Evolutionary conservation across 805 yeast species (phyloP).

Genomic region (Yarrowia sp.): DNA sequence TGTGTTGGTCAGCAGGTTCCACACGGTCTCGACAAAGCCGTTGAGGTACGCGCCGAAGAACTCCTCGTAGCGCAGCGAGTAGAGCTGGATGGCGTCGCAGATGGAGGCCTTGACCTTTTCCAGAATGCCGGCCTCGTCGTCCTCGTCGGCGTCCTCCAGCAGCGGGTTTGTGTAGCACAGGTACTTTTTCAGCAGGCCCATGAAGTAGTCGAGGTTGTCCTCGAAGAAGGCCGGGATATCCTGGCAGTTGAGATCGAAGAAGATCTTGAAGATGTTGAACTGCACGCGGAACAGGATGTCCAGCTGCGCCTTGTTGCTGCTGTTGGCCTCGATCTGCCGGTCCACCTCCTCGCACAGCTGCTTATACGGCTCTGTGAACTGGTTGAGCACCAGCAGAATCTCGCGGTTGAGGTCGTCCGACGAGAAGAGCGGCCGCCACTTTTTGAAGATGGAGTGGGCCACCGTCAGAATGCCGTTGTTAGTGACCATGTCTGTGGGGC

Average conservation of each 20-base stretch:
- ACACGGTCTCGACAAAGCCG: slow-evolving; percentile 74
- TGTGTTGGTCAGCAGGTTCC: slow-evolving; percentile 68
- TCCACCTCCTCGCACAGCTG: slow-evolving; percentile 68
- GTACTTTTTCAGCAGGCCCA: slow-evolving; percentile 81
- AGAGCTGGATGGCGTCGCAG: slow-evolving; percentile 79
- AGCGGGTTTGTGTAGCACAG: slow-evolving; percentile 57
- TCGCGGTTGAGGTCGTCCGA: slow-evolving; percentile 87
- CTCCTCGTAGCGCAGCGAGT: slow-evolving; percentile 88
- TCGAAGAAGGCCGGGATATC: slow-evolving; percentile 98
- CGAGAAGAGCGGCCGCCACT: slow-evolving; percentile 94
- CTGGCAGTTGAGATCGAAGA: slow-evolving; percentile 93
- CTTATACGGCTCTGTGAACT: slow-evolving; percentile 78
- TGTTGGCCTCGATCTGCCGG: slow-evolving; percentile 51
- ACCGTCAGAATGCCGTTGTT: slow-evolving; percentile 86
- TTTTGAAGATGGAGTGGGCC: slow-evolving; percentile 91
- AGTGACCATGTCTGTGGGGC: slow-evolving; percentile 61
- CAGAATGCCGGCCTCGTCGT: slow-evolving; percentile 64
- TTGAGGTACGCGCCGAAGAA: slow-evolving; percentile 77
- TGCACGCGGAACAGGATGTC: slow-evolving; percentile 64
- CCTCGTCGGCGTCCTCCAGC: slow-evolving; percentile 55
- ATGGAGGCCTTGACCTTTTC: slow-evolving; percentile 77
- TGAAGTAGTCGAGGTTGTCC: slow-evolving; percentile 73
- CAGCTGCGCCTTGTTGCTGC: slow-evolving; percentile 50
- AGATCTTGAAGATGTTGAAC: slow-evolving; percentile 70
- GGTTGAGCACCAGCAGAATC: slow-evolving; percentile 79